Evolutionary conservation across 2,329 filamentous ascomycete species (phyloP).

Genomic region (Diplocarpon rosae): DNA sequence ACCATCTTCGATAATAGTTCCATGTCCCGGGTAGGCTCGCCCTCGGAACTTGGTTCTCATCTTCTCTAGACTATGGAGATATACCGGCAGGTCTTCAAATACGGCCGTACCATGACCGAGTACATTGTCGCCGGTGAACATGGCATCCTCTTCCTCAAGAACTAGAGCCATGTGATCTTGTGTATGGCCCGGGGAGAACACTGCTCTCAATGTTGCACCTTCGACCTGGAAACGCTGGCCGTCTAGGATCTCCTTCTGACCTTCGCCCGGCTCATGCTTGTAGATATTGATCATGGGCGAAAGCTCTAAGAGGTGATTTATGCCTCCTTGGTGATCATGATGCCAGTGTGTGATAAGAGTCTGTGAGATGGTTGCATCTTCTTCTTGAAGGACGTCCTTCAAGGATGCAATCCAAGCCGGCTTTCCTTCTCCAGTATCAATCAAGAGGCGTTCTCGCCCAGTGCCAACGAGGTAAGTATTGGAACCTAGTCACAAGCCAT

Average conservation of each 20-base stretch:
- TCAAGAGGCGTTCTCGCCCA: conserved; percentile 61
- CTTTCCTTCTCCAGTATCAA: conserved; percentile 77
- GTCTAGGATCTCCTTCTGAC: conserved; percentile 43
- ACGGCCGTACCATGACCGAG: conserved; percentile 79
- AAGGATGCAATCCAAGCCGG: conserved; percentile 62
- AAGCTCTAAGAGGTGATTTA: conserved; percentile 53
- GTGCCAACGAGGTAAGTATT: conserved; percentile 90
- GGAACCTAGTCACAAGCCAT: conserved; percentile 57
- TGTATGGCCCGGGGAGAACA: conserved; percentile 64
- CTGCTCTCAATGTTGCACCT: conserved; percentile 56
- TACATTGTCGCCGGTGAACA: conserved; percentile 86
- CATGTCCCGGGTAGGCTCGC: conserved; percentile 79
- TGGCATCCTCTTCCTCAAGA: conserved; percentile 64
- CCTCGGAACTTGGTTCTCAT: conserved; percentile 59
- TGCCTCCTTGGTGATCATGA: conserved; percentile 69
- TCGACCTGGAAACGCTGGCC: conserved; percentile 42
- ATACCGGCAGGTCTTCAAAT: conserved; percentile 64
- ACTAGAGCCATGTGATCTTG: conserved; percentile 72
- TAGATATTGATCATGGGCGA: conserved; percentile 54
- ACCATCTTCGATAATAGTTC: conserved; percentile 64
- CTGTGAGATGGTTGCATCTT: conserved; percentile 56
- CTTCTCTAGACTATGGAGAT: conserved; percentile 55
- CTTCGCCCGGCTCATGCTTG: conserved; percentile 49
- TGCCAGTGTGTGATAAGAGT: conserved; percentile 90
- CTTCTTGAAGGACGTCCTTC: conserved; percentile 49